These are phyloP conservation scores for Acer yangbiense DNA, from an alignment of 345 rosid genomes.

Conservation along the genomic window DNA sequence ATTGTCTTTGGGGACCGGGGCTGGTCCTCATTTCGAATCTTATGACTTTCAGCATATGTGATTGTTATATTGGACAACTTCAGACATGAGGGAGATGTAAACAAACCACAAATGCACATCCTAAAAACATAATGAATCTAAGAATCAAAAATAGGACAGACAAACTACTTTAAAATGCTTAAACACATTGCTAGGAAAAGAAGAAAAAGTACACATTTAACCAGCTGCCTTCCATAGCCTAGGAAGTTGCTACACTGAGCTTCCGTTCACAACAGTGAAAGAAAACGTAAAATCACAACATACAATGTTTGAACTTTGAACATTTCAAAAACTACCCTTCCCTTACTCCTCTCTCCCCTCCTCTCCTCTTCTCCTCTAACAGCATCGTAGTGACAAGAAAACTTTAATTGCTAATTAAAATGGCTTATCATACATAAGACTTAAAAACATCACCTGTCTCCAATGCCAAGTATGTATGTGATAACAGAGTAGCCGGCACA, in stretches of 20 bases:
- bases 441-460: slow-evolving; percentile 71
- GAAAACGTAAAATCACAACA: neutral
- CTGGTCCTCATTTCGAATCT: too few relatives aligned
- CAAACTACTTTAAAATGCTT: neutral
- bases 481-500: slow-evolving; percentile 99
- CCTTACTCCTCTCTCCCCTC: neutral
- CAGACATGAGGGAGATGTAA: too few relatives aligned
- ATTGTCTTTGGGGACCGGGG: too few relatives aligned
- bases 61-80: too few relatives aligned
- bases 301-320: slow-evolving; percentile 7
- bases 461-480: slow-evolving; percentile 94
- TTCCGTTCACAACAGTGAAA: neutral
- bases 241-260: neutral
- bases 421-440: neutral
- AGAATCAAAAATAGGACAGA: neutral
- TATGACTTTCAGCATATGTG: too few relatives aligned
- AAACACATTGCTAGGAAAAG: neutral
- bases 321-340: neutral
- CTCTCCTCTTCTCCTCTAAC: neutral
- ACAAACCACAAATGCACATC: neutral
- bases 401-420: neutral
- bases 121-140: neutral
- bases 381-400: neutral
- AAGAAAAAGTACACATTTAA: neutral
- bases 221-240: neutral